Conservation (phyloP, 2,329 filamentous ascomycete species). For the Aspergillus candidus region DNA sequence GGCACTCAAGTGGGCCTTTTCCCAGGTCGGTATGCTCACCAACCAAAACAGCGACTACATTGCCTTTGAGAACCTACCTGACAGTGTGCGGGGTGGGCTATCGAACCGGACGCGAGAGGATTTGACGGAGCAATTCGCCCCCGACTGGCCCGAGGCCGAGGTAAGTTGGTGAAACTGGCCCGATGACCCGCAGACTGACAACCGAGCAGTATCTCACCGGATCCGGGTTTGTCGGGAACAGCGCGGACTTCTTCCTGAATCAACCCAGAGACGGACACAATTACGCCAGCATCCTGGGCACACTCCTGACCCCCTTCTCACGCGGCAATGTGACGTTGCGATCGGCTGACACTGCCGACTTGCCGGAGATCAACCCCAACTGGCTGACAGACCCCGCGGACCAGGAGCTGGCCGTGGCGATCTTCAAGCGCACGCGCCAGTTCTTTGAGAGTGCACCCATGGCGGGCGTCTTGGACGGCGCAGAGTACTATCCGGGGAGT, state of each 20-base stretch:
- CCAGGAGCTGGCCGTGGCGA: conserved; percentile 37
- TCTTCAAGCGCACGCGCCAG: conserved; percentile 39
- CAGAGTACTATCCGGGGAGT: conserved; percentile 32
- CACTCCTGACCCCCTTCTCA: conserved; percentile 38
- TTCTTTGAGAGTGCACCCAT: conserved; percentile 23
- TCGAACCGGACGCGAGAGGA: conserved; percentile 5
- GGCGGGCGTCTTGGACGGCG: conserved; percentile 23
- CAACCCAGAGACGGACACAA: conserved; percentile 20
- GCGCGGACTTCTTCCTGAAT: conserved; percentile 5
- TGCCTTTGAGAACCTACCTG: conserved; percentile 21
- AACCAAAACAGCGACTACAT: conserved; percentile 8
- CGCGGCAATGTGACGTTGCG: conserved; percentile 42
- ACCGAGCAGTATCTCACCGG: conserved; percentile 18
- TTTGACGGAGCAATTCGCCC: conserved; percentile 14
- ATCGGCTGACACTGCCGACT: conserved; percentile 27
- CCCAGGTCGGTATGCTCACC: conserved; percentile 9
- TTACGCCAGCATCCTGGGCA: conserved; percentile 28
- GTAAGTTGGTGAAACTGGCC: neutral
- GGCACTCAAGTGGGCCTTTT: conserved; percentile 9
- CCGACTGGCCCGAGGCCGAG: conserved; percentile 27
- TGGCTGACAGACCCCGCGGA: conserved; percentile 41
- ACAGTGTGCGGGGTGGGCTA: conserved; percentile 6
- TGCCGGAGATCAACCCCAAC: conserved; percentile 42
- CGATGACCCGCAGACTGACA: accelerated
- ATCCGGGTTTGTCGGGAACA: conserved; percentile 13